Percentiles rank a stretch among this genome's conserved stretches.
Conservation (phyloP, 768 basidiomycete species). For the Leccinellum rugosiceps region DNA sequence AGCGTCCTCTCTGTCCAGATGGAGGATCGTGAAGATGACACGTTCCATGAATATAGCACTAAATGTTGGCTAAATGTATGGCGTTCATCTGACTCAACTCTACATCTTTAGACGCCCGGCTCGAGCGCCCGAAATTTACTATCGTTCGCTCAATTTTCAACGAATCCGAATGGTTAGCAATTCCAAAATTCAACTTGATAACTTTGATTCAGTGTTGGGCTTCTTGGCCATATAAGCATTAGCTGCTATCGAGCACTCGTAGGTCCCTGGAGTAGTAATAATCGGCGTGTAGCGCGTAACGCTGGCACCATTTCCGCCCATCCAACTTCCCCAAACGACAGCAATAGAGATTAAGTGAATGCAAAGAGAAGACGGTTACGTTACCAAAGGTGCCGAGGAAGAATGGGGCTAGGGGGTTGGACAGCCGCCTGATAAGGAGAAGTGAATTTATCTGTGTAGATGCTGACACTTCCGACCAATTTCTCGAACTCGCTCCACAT, state of each 20-base stretch:
- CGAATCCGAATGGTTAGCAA: not conserved
- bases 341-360: not conserved
- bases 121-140: not conserved
- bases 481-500: slow-evolving; percentile 66
- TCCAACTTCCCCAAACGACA: not conserved
- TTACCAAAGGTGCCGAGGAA: not conserved
- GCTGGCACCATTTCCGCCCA: not conserved
- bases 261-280: not conserved
- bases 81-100: not conserved
- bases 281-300: not conserved
- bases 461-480: slow-evolving; percentile 36
- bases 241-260: not conserved
- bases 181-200: not conserved
- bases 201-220: not conserved
- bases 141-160: not conserved
- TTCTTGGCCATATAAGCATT: not conserved
- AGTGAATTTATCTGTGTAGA: not conserved
- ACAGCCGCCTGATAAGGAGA: not conserved
- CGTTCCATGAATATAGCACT: not conserved
- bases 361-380: not conserved
- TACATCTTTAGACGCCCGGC: not conserved
- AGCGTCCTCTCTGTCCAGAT: not conserved
- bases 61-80: not conserved
- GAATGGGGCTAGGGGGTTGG: not conserved
- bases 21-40: not conserved